These are phyloP conservation scores for Trichoderma guizhouense DNA, from an alignment of 2,329 filamentous ascomycete species.

Conservation along the genomic window DNA sequence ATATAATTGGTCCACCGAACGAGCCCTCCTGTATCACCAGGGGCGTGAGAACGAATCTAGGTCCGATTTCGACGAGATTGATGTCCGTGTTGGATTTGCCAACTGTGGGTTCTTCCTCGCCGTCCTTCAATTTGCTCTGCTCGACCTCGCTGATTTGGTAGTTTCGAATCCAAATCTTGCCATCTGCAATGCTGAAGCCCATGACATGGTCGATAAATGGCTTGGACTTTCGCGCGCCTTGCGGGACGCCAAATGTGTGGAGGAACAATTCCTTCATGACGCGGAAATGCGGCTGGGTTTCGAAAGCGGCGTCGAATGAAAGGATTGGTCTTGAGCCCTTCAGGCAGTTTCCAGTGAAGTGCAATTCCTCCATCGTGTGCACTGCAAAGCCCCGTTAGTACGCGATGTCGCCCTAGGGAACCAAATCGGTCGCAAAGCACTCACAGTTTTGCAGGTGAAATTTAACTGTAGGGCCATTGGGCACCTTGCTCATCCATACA, in stretches of 20 bases:
- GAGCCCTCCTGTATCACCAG: conserved; percentile 94
- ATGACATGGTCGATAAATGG: conserved; percentile 96
- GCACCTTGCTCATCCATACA: conserved; percentile 86
- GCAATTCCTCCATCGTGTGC: conserved; percentile 94
- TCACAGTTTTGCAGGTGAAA: conserved; percentile 75
- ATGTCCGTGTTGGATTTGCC: conserved; percentile 61
- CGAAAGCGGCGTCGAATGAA: conserved; percentile 86
- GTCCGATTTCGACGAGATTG: conserved; percentile 86
- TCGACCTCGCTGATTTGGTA: conserved; percentile 91
- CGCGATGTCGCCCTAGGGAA: background rate
- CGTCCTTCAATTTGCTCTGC: conserved; percentile 44
- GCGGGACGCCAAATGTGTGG: conserved; percentile 89
- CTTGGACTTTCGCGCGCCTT: conserved; percentile 83
- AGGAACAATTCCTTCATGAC: conserved; percentile 87
- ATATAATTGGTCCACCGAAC: conserved; percentile 94
- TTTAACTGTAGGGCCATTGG: conserved; percentile 61
- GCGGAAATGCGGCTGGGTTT: conserved; percentile 72
- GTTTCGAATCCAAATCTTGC: conserved; percentile 92
- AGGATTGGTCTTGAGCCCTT: conserved; percentile 90
- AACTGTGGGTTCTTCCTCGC: conserved; percentile 37
- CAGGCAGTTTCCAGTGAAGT: conserved; percentile 94
- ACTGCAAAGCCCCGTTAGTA: conserved; percentile 47
- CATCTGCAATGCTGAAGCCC: conserved; percentile 84
- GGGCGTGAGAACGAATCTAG: conserved; percentile 86
- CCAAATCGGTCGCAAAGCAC: conserved; percentile 26